Evolutionary conservation across 2,329 filamentous ascomycete species (phyloP).

Genomic region (Epichloe brachyelytri): DNA sequence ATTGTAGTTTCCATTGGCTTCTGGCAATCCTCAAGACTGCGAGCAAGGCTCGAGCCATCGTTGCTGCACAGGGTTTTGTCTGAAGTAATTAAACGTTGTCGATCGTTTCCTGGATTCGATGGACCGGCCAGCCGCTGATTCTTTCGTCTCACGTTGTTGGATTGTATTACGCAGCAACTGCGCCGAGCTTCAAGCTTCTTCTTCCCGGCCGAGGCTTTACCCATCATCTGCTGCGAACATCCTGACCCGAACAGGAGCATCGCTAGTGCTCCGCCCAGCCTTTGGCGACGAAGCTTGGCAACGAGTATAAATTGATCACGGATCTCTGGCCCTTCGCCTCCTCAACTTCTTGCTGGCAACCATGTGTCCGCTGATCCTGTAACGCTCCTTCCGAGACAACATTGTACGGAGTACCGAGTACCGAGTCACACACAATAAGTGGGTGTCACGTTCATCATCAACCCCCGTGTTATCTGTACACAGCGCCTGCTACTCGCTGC

Average conservation of each 20-base stretch:
- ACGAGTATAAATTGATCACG: not conserved
- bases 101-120: not conserved
- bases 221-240: not conserved
- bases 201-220: too few relatives aligned
- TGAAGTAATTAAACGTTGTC: not conserved
- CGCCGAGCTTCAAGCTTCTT: too few relatives aligned
- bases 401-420: too few relatives aligned
- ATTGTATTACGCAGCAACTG: too few relatives aligned
- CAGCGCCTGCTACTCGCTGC: too few relatives aligned
- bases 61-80: not conserved
- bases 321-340: not conserved
- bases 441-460: too few relatives aligned
- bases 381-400: conserved; percentile 2
- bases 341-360: not conserved
- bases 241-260: not conserved
- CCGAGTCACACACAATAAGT: too few relatives aligned
- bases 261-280: not conserved
- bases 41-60: not conserved
- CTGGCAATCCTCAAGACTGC: not conserved
- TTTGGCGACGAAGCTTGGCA: conserved; percentile 3
- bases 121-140: not conserved
- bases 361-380: not conserved
- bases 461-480: too few relatives aligned
- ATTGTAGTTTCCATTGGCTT: not conserved
- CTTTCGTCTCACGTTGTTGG: not conserved